Percentiles rank a stretch among this genome's conserved stretches.
These are phyloP conservation scores for Porcisia deanei DNA, from an alignment of 208 protist species.

Conservation along the genomic window DNA sequence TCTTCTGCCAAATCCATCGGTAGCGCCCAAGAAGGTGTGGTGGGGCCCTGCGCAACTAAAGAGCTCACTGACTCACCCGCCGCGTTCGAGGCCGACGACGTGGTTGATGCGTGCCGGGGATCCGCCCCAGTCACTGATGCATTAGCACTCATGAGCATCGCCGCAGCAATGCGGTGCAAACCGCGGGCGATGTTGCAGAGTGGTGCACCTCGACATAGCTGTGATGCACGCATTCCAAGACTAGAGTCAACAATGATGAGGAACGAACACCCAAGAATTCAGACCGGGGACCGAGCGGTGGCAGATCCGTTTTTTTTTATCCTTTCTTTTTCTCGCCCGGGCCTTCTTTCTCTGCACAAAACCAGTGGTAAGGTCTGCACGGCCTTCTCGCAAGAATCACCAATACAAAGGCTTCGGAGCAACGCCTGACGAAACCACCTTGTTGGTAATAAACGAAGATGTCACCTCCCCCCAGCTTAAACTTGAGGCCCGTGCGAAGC, in stretches of 20 bases:
- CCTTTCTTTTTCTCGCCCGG: no score
- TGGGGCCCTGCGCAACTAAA: neutral
- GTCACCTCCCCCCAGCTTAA: no score
- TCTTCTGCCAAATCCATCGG: constrained; percentile 15
- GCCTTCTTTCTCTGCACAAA: no score
- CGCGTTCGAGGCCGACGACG: neutral
- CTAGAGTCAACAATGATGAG: no score
- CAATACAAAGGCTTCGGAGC: no score
- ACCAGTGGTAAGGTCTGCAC: no score
- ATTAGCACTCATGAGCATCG: constrained; percentile 26
- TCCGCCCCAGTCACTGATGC: neutral
- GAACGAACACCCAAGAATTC: neutral
- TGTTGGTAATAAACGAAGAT: no score
- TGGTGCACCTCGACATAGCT: constrained; percentile 13
- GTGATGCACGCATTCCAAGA: constrained; percentile 23
- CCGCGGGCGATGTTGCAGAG: constrained; percentile 61
- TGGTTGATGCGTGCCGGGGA: neutral
- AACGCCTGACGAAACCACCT: no score
- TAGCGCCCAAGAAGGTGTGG: constrained; percentile 1
- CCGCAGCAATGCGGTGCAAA: constrained; percentile 34
- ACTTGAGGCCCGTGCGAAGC: no score
- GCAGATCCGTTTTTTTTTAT: neutral
- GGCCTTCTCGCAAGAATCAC: no score
- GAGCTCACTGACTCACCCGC: neutral
- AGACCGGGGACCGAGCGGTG: neutral